Evolutionary conservation across 352 stramenopile species (phyloP).

Genomic region (Phytophthora lateralis): DNA sequence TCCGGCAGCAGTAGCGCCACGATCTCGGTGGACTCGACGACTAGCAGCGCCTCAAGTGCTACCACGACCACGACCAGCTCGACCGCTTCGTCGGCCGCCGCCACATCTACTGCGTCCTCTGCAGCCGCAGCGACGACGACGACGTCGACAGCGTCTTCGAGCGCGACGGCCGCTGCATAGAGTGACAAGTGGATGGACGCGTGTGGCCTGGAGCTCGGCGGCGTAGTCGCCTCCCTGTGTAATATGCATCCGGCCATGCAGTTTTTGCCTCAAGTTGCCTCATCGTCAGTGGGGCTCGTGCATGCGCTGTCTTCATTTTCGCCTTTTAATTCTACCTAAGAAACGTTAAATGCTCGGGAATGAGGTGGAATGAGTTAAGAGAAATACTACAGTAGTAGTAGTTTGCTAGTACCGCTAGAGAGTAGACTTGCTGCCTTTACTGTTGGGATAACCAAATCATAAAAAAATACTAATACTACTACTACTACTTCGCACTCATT

Average conservation of each 20-base stretch:
- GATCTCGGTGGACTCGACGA: conserved; percentile 32
- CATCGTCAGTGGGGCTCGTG: conserved; percentile 8
- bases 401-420: no score
- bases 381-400: conserved; percentile 2
- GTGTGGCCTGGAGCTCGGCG: conserved; percentile 20
- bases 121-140: conserved; percentile 13
- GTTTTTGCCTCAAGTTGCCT: conserved; percentile 31
- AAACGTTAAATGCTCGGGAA: conserved; percentile 35
- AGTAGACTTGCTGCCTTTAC: no score
- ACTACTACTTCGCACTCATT: no score
- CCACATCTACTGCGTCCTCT: conserved; percentile 18
- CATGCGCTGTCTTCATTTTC: conserved; percentile 27
- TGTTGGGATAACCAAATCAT: no score
- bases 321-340: conserved; percentile 28
- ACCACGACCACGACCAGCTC: conserved; percentile 33
- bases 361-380: no score
- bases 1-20: conserved; percentile 40
- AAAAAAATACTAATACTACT: no score
- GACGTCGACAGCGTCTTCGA: conserved; percentile 23
- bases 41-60: conserved; percentile 20
- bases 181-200: conserved; percentile 15
- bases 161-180: conserved; percentile 34
- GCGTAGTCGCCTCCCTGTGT: conserved; percentile 30
- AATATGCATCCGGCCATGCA: conserved; percentile 33
- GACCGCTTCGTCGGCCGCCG: conserved; percentile 17